Percentiles rank a stretch among this genome's conserved stretches.
phyloP scores from a whole-genome alignment of 2,329 filamentous ascomycete species.

The Pseudofabraea citricarpa region DNA sequence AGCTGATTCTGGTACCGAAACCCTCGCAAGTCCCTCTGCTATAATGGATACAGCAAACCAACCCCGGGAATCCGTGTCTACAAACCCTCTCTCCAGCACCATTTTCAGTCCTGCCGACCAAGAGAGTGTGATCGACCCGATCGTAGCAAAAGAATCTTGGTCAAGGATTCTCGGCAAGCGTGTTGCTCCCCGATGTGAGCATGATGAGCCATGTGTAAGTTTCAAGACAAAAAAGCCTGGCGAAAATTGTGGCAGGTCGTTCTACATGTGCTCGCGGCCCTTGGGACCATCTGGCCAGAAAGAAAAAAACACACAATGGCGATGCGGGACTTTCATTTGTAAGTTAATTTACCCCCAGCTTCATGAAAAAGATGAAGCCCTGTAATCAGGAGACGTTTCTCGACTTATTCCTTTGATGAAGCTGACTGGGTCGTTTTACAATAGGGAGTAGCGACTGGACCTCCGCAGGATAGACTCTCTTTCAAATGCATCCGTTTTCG shows the following conservation, averaged over 20 bases:
- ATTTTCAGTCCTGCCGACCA: slow-evolving; percentile 13
- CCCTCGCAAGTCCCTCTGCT: neutral
- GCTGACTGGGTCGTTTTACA: too few species aligned
- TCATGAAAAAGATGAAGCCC: too few species aligned
- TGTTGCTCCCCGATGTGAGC: slow-evolving; percentile 74
- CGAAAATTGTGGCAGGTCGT: slow-evolving; percentile 68
- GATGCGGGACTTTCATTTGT: slow-evolving; percentile 79
- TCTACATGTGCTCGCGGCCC: slow-evolving; percentile 64
- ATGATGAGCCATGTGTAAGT: slow-evolving; percentile 80
- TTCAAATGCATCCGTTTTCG: neutral
- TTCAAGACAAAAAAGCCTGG: slow-evolving; percentile 86
- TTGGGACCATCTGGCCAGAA: slow-evolving; percentile 81
- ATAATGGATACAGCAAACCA: neutral
- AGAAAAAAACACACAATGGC: slow-evolving; percentile 80
- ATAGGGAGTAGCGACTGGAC: slow-evolving; percentile 3
- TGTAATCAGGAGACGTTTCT: too few species aligned
- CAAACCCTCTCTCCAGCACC: slow-evolving; percentile 2
- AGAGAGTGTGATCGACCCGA: slow-evolving; percentile 55
- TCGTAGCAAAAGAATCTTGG: slow-evolving; percentile 78
- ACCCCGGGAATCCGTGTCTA: neutral
- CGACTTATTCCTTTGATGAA: too few species aligned
- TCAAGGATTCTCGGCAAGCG: slow-evolving; percentile 75
- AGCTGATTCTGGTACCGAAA: neutral
- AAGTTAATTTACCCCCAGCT: too few species aligned
- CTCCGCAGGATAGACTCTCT: neutral